Evolutionary conservation across 1,284 basidiomycete genomes (phyloP), one percentile per base, ranked within the genome.

Genomic region (Rhodofomes roseus): DNA sequence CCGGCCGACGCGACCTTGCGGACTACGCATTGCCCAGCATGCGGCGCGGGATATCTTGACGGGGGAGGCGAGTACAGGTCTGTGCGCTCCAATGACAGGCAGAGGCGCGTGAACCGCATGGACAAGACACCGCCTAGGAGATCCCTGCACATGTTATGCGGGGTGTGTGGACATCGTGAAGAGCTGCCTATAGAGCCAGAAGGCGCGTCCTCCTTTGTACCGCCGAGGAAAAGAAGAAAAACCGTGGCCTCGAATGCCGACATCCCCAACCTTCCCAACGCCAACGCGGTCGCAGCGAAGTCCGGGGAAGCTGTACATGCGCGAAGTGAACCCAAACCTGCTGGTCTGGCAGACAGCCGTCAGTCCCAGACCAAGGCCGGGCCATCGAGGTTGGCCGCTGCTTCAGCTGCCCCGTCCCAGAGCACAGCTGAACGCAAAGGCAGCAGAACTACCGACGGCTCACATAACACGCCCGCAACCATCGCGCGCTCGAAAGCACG

Each of bases 21-120:
- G 51, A 54, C 63, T 25, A 68, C 74, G 3, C 76, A 79, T 58
- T 89, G 87, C 69, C 56, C 69, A 1, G 76, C 72, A 73, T 89
- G 86, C 63, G 85, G 84, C 36, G 66, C 76, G 16, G 77, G 76
- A 62, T 74, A 78, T 27, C 66, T 73, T 59, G 63, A 74, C 61
- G 71, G 72, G 55, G 58, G 69, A 58, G 70, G 68, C 14, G 55
- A 54, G 54, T 64, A 67, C 16, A 63, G 73, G 36, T 57, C 67
- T 31, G 56, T 67, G 41, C 69, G 71, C 58, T 54, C 41, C 29
- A 29, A 37, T 23, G 43, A 25, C 22, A 57, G 59, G 62, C 55
- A 51, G 55, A 61, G 59, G 50, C 29, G 55, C 48, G 54, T 53
- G 36, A 60, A 55, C 29, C n/a, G 36, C 8, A 41, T 29, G n/a